Base-by-base conservation (phyloP, 805 yeast species). In the Ogataea glucozyma region DNA sequence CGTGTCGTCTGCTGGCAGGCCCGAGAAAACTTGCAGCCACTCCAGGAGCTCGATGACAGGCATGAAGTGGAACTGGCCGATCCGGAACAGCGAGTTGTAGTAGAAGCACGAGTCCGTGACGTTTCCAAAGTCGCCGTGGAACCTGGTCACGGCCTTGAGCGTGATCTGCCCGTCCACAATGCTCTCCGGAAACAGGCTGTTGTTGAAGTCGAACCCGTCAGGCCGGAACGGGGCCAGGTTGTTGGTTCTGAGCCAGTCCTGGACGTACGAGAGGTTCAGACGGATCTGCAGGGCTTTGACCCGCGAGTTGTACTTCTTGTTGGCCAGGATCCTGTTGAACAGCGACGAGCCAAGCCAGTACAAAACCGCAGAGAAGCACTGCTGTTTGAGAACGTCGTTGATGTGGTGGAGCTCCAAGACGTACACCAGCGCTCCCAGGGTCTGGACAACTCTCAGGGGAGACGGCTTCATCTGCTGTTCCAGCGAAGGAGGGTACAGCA, bases 201-300 rank as follows among this genome's bases (percentile, higher is more conserved):
- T 57, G 9, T 53, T 36, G 33, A 60, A 52, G 31, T 52, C 47
- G 4, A 49, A 37, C 18, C 53, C 61, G 6, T 56, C 54, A 1
- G 61, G 62, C 52, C 41, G 61, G 40, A 52, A 63, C 11, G 79
- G 78, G 21, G 71, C 70, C 51, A 75, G 69, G 54, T 81, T 79
- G 52, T 82, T 84, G 5, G 78, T 72, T 46, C 95, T 76, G 22
- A 91, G 76, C 99, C 99, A 93, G 58, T 93, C 97, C 63, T 93
- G 97, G 32, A 93, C 66, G 4, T 85, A 76, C 0, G 97, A 88
- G 8, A 93, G 57, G 55, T 93, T 93, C 41, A 93, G 74, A 42
- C 97, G 71, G 34, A 93, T 83, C 60, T 93, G 98, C 64, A 93
- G 79, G 0, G 97, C 98, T 48, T 83, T 78, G 0, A 88, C 75